Evolutionary conservation across 768 basidiomycete genomes (phyloP).

Genomic region (Harrya chromipes): DNA sequence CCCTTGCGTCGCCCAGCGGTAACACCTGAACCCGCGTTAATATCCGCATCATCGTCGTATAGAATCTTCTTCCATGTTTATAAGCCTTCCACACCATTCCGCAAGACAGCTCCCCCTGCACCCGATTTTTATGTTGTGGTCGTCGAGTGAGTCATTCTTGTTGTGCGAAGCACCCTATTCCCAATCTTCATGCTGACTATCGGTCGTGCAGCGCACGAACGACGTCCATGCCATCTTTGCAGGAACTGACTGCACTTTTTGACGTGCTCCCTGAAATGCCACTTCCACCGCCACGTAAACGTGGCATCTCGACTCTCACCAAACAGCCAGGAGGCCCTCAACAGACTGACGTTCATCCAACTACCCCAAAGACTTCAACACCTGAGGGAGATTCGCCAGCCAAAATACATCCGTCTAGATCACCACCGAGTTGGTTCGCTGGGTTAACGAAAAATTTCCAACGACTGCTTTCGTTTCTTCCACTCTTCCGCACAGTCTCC

Average conservation of each 20-base stretch:
- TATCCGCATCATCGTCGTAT: conserved; percentile 39
- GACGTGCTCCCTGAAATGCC: conserved; percentile 59
- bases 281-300: conserved; percentile 55
- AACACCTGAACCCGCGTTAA: conserved; percentile 2
- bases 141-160: conserved; percentile 61
- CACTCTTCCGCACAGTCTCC: not conserved
- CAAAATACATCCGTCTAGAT: not conserved
- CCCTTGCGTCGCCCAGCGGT: conserved; percentile 34
- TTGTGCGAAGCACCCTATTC: not conserved
- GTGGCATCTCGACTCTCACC: conserved; percentile 3
- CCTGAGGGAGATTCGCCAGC: conserved; percentile 3
- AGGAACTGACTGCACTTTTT: conserved; percentile 75
- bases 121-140: conserved; percentile 89
- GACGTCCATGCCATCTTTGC: conserved; percentile 76
- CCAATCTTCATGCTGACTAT: conserved; percentile 1
- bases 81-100: conserved; percentile 85
- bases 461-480: conserved; percentile 7
- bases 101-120: conserved; percentile 67
- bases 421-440: not conserved
- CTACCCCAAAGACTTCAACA: not conserved
- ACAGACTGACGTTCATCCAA: not conserved
- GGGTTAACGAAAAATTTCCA: not conserved
- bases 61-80: conserved; percentile 86
- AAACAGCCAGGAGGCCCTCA: conserved; percentile 3
- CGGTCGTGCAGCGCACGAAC: conserved; percentile 62